phyloP scores from a whole-genome alignment of 2,329 filamentous ascomycete genomes.

The Colletotrichum spinosum region DNA sequence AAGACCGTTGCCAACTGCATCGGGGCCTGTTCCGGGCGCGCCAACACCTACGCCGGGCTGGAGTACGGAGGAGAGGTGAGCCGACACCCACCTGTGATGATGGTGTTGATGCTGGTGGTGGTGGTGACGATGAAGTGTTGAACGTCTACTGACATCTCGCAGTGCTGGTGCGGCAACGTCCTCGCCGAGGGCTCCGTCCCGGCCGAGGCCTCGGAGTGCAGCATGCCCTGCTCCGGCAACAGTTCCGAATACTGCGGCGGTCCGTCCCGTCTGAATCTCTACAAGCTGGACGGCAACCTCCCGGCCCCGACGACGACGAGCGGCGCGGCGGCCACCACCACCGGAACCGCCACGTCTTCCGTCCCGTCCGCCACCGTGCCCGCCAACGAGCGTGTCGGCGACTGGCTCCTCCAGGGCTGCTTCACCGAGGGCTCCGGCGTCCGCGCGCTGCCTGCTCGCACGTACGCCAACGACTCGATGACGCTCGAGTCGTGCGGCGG shows the following conservation, averaged over 20 bases:
- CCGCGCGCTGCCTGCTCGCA: slow-evolving; percentile 46
- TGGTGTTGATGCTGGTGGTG: too few species aligned
- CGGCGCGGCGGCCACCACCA: slow-evolving; percentile 1
- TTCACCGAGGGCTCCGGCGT: slow-evolving; percentile 48
- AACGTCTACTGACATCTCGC: background rate
- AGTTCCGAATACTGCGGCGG: slow-evolving; percentile 52
- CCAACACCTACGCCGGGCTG: slow-evolving; percentile 48
- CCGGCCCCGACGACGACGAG: background rate
- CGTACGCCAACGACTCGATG: slow-evolving; percentile 48
- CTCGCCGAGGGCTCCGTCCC: slow-evolving; percentile 38
- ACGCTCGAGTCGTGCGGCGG: slow-evolving; percentile 48
- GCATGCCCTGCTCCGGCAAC: slow-evolving; percentile 51
- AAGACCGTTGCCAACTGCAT: slow-evolving; percentile 43
- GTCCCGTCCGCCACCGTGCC: slow-evolving; percentile 11
- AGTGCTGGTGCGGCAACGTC: slow-evolving; percentile 53
- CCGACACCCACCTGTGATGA: too few species aligned
- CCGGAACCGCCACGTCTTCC: slow-evolving; percentile 1
- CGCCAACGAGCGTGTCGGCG: slow-evolving; percentile 40
- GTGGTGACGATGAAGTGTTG: too few species aligned
- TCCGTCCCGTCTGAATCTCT: slow-evolving; percentile 48
- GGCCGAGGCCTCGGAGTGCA: slow-evolving; percentile 43
- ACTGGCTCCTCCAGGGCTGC: slow-evolving; percentile 51
- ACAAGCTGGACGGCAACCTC: slow-evolving; percentile 41
- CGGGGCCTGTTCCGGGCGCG: slow-evolving; percentile 44
- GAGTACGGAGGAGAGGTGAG: slow-evolving; percentile 54